Evolutionary conservation across 139 green algal species (phyloP).

Genomic region (Coccomyxa sp.): DNA sequence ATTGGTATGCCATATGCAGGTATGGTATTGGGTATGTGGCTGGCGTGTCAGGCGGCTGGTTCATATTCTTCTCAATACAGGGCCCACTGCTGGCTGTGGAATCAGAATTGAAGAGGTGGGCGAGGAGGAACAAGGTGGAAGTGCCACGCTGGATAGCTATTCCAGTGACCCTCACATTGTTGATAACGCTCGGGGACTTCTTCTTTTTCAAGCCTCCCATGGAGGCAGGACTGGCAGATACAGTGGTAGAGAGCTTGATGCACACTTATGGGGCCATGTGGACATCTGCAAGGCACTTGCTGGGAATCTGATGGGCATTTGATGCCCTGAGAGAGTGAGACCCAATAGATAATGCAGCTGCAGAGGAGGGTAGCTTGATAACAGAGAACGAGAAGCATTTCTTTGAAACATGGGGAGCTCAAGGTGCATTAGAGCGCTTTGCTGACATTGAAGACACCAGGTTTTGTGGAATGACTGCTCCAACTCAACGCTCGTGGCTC

Average conservation of each 20-base stretch:
- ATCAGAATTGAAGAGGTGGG: background rate
- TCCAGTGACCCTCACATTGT: background rate
- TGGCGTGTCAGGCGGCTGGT: background rate
- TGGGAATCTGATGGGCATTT: too few species aligned
- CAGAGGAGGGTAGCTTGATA: too few species aligned
- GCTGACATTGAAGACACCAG: too few species aligned
- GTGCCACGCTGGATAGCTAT: background rate
- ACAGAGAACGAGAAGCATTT: too few species aligned
- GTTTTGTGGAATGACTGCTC: too few species aligned
- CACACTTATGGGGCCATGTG: background rate
- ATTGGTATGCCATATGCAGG: too few species aligned
- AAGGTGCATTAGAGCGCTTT: too few species aligned
- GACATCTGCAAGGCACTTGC: too few species aligned
- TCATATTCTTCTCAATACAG: conserved; percentile 20
- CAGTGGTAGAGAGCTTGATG: background rate
- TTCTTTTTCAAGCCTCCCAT: conserved; percentile 2
- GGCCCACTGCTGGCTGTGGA: conserved; percentile 10
- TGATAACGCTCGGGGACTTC: background rate
- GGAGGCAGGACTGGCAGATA: background rate
- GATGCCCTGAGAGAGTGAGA: too few species aligned
- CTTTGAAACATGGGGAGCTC: too few species aligned
- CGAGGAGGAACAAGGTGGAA: background rate
- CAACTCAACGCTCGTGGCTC: too few species aligned
- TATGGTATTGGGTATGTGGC: background rate
- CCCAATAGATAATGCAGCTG: too few species aligned